Percentiles rank a stretch among this genome's conserved stretches.
Evolutionary conservation across 495 filamentous ascomycete genomes (phyloP).

Genomic region (Cryomyces minteri): DNA sequence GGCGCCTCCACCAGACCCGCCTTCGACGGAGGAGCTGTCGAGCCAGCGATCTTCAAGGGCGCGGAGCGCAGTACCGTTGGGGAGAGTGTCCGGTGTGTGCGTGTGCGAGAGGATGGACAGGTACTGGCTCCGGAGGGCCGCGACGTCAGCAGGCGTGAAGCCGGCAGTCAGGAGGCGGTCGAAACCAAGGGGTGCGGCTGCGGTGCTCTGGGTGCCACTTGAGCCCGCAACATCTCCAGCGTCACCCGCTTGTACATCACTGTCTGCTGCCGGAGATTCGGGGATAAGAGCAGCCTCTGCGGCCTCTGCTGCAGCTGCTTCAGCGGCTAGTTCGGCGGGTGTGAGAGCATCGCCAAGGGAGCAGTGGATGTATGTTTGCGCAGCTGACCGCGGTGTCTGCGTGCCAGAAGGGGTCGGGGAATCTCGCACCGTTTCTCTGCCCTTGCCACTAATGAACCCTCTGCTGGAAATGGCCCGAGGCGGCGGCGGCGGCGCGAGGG

Average conservation of each 20-base stretch:
- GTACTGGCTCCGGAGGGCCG: slow-evolving; percentile 70
- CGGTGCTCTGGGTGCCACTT: slow-evolving; percentile 18
- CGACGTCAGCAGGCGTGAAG: slow-evolving; percentile 65
- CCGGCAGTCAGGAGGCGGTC: slow-evolving; percentile 65
- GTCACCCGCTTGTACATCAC: not conserved
- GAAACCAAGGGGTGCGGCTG: slow-evolving; percentile 64
- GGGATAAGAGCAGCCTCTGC: slow-evolving; percentile 13
- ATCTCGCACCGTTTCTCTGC: slow-evolving; percentile 33
- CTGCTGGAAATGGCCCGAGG: slow-evolving; percentile 9
- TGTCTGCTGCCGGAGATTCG: not conserved
- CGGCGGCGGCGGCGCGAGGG: slow-evolving; percentile 30
- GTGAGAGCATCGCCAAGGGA: slow-evolving; percentile 65
- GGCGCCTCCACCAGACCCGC: not conserved
- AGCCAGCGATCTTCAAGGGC: slow-evolving; percentile 83
- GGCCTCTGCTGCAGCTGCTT: slow-evolving; percentile 32
- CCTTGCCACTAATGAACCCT: slow-evolving; percentile 15
- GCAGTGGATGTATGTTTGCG: slow-evolving; percentile 71
- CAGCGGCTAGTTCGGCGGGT: slow-evolving; percentile 44
- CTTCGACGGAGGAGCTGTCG: slow-evolving; percentile 28
- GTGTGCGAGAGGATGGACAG: slow-evolving; percentile 55
- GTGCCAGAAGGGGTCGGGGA: slow-evolving; percentile 1
- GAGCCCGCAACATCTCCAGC: not conserved
- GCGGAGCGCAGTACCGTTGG: slow-evolving; percentile 37
- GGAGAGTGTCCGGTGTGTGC: slow-evolving; percentile 75
- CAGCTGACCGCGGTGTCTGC: slow-evolving; percentile 6